Percentiles rank a stretch among this genome's conserved stretches.
Evolutionary conservation across 2,329 filamentous ascomycete genomes (phyloP).

Genomic region (Xylaria hypoxylon): DNA sequence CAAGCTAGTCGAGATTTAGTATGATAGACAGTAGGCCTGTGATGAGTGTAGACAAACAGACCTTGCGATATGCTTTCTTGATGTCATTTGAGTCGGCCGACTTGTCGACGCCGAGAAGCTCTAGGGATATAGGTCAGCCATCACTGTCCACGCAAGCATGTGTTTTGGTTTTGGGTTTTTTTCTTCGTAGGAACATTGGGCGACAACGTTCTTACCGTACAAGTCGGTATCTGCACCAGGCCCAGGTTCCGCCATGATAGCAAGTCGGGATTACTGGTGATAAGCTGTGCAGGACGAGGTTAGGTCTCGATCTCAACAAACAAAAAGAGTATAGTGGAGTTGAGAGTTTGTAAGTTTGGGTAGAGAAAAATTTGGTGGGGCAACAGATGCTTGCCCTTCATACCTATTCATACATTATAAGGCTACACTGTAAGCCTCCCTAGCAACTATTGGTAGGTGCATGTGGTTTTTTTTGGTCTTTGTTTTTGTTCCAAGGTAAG

Average conservation of each 20-base stretch:
- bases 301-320: slow-evolving; percentile 1
- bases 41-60: slow-evolving; percentile 51
- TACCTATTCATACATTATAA: background rate
- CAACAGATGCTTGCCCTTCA: slow-evolving; percentile 5
- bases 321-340: slow-evolving; percentile 41
- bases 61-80: slow-evolving; percentile 97
- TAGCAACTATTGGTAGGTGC: background rate
- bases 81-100: slow-evolving; percentile 81
- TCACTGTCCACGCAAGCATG: background rate
- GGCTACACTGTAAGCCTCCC: background rate
- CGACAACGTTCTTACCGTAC: slow-evolving; percentile 57
- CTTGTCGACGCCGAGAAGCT: slow-evolving; percentile 80
- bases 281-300: slow-evolving; percentile 1
- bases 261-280: slow-evolving; percentile 24
- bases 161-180: background rate
- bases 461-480: background rate
- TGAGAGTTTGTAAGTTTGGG: slow-evolving; percentile 31
- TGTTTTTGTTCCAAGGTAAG: slow-evolving; percentile 5
- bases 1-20: slow-evolving; percentile 69
- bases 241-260: slow-evolving; percentile 47
- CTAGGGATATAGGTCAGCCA: slow-evolving; percentile 58
- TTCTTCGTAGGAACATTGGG: background rate
- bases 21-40: background rate
- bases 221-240: slow-evolving; percentile 59
- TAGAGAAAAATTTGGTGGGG: slow-evolving; percentile 35